These are phyloP conservation scores for Paraphaeosphaeria sporulosa DNA, from an alignment of 2,329 filamentous ascomycete genomes.

Conservation along the genomic window DNA sequence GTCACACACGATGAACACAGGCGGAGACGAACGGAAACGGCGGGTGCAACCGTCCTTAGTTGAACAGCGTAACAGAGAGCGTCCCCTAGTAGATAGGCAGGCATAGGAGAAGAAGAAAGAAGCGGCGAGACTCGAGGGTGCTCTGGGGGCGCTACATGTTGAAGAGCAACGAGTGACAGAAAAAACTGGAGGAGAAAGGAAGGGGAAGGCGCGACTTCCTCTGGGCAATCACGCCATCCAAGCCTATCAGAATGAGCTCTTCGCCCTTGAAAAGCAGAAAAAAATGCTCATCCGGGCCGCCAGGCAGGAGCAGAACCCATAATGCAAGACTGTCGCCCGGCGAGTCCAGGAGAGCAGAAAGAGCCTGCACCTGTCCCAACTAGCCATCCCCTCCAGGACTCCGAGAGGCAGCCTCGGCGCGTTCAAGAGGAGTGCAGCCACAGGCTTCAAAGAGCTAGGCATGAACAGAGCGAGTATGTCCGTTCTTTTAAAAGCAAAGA, in stretches of 20 bases:
- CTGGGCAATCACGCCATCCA: background rate
- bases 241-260: background rate
- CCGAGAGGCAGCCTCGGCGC: too few species aligned
- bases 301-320: background rate
- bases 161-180: background rate
- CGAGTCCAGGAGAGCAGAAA: background rate
- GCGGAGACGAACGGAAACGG: too few species aligned
- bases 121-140: background rate
- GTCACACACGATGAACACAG: too few species aligned
- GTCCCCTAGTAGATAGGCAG: background rate
- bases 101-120: background rate
- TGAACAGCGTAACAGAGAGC: background rate
- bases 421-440: too few species aligned
- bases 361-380: background rate
- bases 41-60: background rate
- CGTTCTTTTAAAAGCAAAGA: background rate
- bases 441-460: background rate
- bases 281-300: background rate
- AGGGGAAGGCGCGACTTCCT: background rate
- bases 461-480: background rate
- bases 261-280: background rate
- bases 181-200: background rate
- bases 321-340: background rate
- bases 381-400: background rate
- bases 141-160: background rate